Conservation (phyloP, 2,329 filamentous ascomycete species). For the Colletotrichum phormii region DNA sequence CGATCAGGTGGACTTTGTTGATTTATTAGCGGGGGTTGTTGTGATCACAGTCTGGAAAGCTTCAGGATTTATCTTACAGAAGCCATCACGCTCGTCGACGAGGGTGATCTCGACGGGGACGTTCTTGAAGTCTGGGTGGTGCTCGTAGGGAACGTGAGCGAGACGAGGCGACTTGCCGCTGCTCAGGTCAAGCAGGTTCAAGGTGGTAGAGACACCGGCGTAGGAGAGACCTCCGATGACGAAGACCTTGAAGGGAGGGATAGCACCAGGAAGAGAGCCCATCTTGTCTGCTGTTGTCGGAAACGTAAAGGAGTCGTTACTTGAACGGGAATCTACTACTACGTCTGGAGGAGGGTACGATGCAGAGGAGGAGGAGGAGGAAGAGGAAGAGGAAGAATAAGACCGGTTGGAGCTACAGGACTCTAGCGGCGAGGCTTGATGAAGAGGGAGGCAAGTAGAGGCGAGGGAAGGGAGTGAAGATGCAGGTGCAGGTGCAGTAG, state of each 20-base stretch:
- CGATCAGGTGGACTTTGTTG: slow-evolving; percentile 76
- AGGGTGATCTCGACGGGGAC: slow-evolving; percentile 77
- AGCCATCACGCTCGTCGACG: slow-evolving; percentile 85
- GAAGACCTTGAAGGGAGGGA: slow-evolving; percentile 67
- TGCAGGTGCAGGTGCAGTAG: neutral
- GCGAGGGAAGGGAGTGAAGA: slow-evolving; percentile 17
- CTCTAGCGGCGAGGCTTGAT: slow-evolving; percentile 6
- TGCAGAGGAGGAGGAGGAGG: neutral
- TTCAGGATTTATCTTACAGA: slow-evolving; percentile 65
- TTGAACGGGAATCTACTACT: neutral
- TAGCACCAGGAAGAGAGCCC: slow-evolving; percentile 36
- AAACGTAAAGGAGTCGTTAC: neutral
- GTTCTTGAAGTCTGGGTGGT: slow-evolving; percentile 55
- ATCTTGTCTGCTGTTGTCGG: slow-evolving; percentile 21
- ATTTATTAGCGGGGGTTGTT: slow-evolving; percentile 8
- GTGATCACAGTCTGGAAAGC: neutral
- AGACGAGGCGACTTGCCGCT: slow-evolving; percentile 65
- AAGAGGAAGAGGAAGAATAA: neutral
- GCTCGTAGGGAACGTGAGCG: slow-evolving; percentile 49
- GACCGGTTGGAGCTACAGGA: slow-evolving; percentile 2
- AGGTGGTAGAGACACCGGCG: slow-evolving; percentile 73
- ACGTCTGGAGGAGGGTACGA: neutral
- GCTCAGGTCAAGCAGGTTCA: slow-evolving; percentile 76
- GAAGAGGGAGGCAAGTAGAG: slow-evolving; percentile 18
- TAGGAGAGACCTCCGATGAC: slow-evolving; percentile 77